Evolutionary conservation across 176 grass and related monocot genomes (phyloP), one percentile per base, ranked within the genome.

Genomic region (Phragmites australis): DNA sequence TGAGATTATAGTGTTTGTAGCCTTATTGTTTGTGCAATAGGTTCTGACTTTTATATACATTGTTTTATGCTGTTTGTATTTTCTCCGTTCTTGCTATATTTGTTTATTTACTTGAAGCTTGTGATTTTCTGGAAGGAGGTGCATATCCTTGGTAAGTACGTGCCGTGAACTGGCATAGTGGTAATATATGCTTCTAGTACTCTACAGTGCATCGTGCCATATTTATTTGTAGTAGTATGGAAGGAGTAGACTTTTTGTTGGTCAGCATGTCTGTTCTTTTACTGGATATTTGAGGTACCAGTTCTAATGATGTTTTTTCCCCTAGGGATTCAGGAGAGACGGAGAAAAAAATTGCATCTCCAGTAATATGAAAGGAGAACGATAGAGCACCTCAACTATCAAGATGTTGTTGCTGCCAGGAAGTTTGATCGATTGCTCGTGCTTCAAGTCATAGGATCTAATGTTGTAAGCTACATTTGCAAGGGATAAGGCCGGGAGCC

Each of bases 241-340:
- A 9, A 22, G 30, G 3, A 27, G 10, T 58, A 49, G 13, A 49
- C 47, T 17, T 17, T 13, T 14, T 57, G 49, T 76, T 76, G 17
- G 42, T 21, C 14, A 55, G 13, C 26, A 76, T 47, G 8, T 13
- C 21, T 26, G 11, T 63, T 62, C 55, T 82, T 46, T 47, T 37
- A 72, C 60, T 74, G 42, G 19, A 54, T 71, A 37, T 76, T 76
- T 25, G 68, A 7, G 7, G 12, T 49, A 48, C 68, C 29, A 29
- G 48, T 88, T 65, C 76, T 43, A 67, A 74, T 56, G 22, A 72
- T 25, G 15, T 15, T 78, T 78, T 46, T 65, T 22, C 39, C 4
- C 32, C 2, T 62, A 55, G 25, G 65, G 48, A 82, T 65, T 17
- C 54, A 59, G 37, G 17, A 64, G 66, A 65, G 41, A 21, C 26